Conservation (phyloP, 176 grass and related monocot genomes). For the Saccharum officinarum region DNA sequence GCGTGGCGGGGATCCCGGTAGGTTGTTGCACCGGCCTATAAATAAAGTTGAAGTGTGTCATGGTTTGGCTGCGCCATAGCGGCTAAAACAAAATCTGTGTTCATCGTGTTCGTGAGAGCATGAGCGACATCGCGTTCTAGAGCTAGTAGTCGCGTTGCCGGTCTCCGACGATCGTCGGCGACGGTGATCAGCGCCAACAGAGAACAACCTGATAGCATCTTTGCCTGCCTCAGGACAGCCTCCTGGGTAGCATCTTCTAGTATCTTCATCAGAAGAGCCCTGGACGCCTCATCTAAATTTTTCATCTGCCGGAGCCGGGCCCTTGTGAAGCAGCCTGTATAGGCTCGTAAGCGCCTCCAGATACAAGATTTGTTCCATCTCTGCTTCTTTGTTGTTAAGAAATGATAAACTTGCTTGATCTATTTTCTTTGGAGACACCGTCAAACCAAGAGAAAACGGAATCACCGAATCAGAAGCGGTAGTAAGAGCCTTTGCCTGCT, state of each 20-base stretch:
- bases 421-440: not conserved
- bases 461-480: not conserved
- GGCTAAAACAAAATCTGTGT: too few species aligned
- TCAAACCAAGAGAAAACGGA: not conserved
- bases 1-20: too few species aligned
- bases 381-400: conserved; percentile 13
- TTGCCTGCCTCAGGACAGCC: conserved; percentile 45
- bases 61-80: too few species aligned
- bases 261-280: conserved; percentile 56
- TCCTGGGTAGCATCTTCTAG: conserved; percentile 60
- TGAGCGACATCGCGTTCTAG: too few species aligned
- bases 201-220: not conserved
- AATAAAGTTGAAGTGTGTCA: too few species aligned
- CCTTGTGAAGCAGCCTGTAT: conserved; percentile 56
- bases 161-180: too few species aligned
- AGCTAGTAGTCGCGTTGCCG: too few species aligned
- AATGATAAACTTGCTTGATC: not conserved
- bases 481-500: conserved; percentile 28
- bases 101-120: too few species aligned
- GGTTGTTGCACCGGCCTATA: too few species aligned
- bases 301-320: not conserved
- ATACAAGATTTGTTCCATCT: conserved; percentile 44
- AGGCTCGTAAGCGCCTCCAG: conserved; percentile 54
- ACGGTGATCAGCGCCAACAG: too few species aligned
- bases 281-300: conserved; percentile 54